These are phyloP conservation scores for Bipolaris gigantea DNA, from an alignment of 2,329 filamentous ascomycete genomes.

Conservation along the genomic window DNA sequence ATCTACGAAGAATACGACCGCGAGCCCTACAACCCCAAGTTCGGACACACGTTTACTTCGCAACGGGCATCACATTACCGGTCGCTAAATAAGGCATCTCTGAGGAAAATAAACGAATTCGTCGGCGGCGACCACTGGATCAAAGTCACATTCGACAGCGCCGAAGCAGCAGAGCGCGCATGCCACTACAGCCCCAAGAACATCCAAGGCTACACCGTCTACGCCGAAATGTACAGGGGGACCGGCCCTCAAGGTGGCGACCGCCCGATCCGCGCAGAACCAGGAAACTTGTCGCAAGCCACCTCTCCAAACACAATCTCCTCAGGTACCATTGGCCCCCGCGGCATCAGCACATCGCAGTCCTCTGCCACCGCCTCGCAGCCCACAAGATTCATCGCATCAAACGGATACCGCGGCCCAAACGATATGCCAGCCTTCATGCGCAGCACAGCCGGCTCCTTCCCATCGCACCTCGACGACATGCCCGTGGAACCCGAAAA, in stretches of 20 bases:
- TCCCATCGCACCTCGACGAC: conserved; percentile 28
- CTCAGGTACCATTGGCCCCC: conserved; percentile 35
- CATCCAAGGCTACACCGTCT: conserved; percentile 52
- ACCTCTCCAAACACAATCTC: conserved; percentile 42
- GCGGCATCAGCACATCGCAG: conserved; percentile 22
- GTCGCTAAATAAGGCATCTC: conserved; percentile 70
- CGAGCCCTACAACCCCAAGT: conserved; percentile 74
- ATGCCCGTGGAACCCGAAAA: conserved; percentile 10
- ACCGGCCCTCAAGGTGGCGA: conserved; percentile 49
- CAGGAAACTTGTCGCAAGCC: conserved; percentile 31
- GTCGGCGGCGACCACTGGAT: conserved; percentile 91
- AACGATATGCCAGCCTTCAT: conserved; percentile 22
- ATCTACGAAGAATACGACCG: conserved; percentile 94
- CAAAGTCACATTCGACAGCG: conserved; percentile 56
- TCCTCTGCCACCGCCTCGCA: conserved; percentile 43
- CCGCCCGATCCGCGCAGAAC: conserved; percentile 46
- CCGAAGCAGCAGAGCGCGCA: conserved; percentile 53
- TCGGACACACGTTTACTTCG: conserved; percentile 72
- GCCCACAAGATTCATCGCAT: conserved; percentile 15
- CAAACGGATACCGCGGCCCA: conserved; percentile 22
- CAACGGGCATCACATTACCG: conserved; percentile 66
- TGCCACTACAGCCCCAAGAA: conserved; percentile 52
- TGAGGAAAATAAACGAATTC: conserved; percentile 77
- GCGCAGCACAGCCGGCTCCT: conserved; percentile 26
- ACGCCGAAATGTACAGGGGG: conserved; percentile 52